Evolutionary conservation across 2,329 filamentous ascomycete species (phyloP).

Genomic region (Grosmannia serpens): DNA sequence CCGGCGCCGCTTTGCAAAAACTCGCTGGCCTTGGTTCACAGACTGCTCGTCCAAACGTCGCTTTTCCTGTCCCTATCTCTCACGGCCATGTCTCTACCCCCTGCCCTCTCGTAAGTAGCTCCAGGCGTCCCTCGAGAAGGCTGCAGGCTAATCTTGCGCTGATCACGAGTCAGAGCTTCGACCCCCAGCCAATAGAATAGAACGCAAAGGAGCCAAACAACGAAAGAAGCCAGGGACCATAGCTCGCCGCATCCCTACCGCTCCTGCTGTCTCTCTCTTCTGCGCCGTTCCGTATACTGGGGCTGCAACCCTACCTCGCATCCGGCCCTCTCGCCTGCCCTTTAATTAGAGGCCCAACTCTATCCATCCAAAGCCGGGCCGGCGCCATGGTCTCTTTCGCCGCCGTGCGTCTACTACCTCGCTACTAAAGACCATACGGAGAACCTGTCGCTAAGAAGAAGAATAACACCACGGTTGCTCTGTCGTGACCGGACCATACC

Average conservation of each 20-base stretch:
- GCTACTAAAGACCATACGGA: background rate
- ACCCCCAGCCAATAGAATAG: background rate
- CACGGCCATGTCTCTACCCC: background rate
- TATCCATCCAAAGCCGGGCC: background rate
- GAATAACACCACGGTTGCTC: background rate
- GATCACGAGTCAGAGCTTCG: background rate
- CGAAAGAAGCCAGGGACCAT: background rate
- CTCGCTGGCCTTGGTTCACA: background rate
- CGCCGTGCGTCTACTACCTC: background rate
- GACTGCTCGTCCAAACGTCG: background rate
- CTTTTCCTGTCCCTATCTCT: background rate
- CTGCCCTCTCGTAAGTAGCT: background rate
- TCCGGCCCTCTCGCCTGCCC: background rate
- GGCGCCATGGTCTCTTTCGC: conserved; percentile 4
- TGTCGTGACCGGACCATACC: background rate
- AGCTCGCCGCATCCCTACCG: background rate
- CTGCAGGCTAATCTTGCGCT: background rate
- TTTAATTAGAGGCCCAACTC: background rate
- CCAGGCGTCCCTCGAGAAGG: background rate
- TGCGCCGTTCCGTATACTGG: background rate
- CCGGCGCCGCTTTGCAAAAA: background rate
- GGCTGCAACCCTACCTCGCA: background rate
- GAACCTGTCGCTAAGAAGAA: background rate
- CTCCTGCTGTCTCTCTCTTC: background rate
- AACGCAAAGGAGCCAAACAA: background rate